A percentile compares a stretch with the other conserved stretches of the same genome.
Evolutionary conservation across 164 flowering plant species (phyloP).

Genomic region (Macadamia tetraphylla): DNA sequence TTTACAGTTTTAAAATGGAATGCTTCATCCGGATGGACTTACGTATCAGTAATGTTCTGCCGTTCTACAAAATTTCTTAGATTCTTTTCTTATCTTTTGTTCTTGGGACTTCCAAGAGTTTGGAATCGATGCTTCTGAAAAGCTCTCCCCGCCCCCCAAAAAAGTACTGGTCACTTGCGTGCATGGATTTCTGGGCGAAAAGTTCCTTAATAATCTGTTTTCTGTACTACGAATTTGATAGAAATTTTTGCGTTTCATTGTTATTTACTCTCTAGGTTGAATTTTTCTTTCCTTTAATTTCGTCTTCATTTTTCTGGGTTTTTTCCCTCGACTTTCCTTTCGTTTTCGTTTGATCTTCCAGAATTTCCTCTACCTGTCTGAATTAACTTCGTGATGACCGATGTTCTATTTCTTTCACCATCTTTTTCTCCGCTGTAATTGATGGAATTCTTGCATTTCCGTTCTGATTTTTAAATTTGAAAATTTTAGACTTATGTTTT

Average conservation of each 20-base stretch:
- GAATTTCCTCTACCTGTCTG: conserved; percentile 1
- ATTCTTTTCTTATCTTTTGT: background rate
- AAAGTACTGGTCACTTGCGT: too few species aligned
- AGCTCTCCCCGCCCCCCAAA: too few species aligned
- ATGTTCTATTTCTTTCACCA: background rate
- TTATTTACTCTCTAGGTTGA: background rate
- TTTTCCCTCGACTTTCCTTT: background rate
- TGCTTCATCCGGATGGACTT: too few species aligned
- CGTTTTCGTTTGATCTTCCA: background rate
- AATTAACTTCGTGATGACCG: conserved; percentile 7
- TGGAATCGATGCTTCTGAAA: background rate
- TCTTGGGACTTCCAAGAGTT: background rate
- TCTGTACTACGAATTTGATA: background rate
- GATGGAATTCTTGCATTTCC: conserved; percentile 1
- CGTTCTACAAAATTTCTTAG: too few species aligned
- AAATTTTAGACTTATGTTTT: background rate
- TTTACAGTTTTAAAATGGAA: too few species aligned
- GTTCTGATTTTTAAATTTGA: background rate
- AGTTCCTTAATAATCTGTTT: background rate
- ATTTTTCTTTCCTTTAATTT: background rate
- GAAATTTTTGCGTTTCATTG: background rate
- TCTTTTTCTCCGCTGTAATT: background rate
- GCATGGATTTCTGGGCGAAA: background rate
- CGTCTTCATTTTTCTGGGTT: too few species aligned
- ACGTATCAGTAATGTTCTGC: too few species aligned